Evolutionary conservation across 1,284 basidiomycete genomes (phyloP), one percentile per base, ranked within the genome.

Genomic region (Trichosporon ovoides): DNA sequence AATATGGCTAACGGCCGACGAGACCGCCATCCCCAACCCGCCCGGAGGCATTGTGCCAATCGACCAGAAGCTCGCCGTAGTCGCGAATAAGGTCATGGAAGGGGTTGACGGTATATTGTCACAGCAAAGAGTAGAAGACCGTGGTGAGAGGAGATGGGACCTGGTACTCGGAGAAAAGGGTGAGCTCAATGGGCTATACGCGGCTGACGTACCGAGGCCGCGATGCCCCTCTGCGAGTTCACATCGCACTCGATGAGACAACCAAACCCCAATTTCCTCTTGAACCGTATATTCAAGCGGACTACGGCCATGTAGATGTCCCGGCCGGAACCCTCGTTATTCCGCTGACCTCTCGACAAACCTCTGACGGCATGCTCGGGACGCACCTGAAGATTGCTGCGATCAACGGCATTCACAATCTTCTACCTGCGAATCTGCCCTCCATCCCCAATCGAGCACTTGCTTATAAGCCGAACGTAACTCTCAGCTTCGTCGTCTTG

Each of bases 381-480:
- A 74, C 65, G 43, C 72, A 74, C 56, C 63, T 67, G 53, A 69
- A 71, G 58, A 70, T 70, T 19, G 67, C 69, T 0, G 49, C 73
- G 16, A 66, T 89, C 49, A 78, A 81, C 3, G 83, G 86, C 0
- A 66, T 89, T 49, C 78, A 81, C 3, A 83, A 85, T 0, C 80
- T 83, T 40, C 71, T 81, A 12, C 61, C 63, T 0, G 82, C 85
- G 0, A 80, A 83, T 51, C 72, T 81, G 16, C 60, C 61, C 2
- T 58, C 59, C 4, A 64, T 75, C 9, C 69, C 75, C 1, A 71
- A 80, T 13, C 73, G 67, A 63, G 78, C 69, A 28, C 67, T 71
- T 68, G 81, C 71, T 77, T 96, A 90, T 71, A 82, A 90, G 12
- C 82, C 85, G 6, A 84, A 84, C 49, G 89, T 91, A 70, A 86